phyloP scores from a whole-genome alignment of 1,139 yeast species.

The Geotrichum klebahnii region DNA sequence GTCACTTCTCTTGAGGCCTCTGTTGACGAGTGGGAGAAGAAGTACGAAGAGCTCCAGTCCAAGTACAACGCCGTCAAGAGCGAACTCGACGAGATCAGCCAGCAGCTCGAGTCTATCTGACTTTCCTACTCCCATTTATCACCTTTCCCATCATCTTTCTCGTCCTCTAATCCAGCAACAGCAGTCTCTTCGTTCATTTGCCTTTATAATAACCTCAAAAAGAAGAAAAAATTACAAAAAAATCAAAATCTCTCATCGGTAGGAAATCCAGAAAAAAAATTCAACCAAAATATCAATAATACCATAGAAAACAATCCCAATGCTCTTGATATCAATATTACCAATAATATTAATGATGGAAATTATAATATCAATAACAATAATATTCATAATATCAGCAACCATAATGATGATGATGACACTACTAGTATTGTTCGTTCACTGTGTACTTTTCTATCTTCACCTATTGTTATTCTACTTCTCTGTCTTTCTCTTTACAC shows the following conservation, averaged over 20 bases:
- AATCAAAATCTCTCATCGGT: not conserved
- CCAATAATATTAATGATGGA: too few species aligned
- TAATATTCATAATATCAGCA: not conserved
- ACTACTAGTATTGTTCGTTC: not conserved
- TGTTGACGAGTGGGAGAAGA: constrained; percentile 87
- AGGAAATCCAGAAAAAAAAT: too few species aligned
- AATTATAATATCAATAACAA: not conserved
- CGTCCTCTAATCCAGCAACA: constrained; percentile 1
- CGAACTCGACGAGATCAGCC: constrained; percentile 90
- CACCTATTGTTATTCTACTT: constrained; percentile 5
- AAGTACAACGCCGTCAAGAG: constrained; percentile 79
- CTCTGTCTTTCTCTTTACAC: not conserved
- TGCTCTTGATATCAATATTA: too few species aligned
- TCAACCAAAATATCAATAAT: not conserved
- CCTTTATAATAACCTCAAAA: constrained; percentile 6
- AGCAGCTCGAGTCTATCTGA: constrained; percentile 81
- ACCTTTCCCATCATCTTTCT: not conserved
- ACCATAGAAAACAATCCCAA: not conserved
- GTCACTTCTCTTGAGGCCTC: constrained; percentile 88
- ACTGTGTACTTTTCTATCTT: constrained; percentile 1
- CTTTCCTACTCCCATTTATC: constrained; percentile 3
- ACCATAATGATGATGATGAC: not conserved
- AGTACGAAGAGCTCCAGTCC: constrained; percentile 80
- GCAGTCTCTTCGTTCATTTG: constrained; percentile 6
- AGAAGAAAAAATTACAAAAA: not conserved